These are phyloP conservation scores for Cytospora leucostoma DNA, from an alignment of 2,329 filamentous ascomycete species.

Conservation along the genomic window DNA sequence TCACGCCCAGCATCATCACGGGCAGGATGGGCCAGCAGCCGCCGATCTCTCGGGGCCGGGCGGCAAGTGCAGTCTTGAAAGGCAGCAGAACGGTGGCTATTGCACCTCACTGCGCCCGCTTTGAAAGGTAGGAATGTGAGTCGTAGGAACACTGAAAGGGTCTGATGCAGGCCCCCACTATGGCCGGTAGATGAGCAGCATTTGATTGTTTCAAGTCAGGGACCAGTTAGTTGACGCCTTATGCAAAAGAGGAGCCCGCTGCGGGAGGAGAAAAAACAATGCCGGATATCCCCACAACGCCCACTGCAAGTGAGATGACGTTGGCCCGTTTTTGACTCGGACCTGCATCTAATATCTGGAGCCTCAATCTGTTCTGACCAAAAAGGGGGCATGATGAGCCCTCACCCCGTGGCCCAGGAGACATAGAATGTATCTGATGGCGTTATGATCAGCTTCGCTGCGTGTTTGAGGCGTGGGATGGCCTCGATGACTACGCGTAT, in stretches of 20 bases:
- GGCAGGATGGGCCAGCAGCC: background rate
- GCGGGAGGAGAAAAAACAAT: constrained; percentile 17
- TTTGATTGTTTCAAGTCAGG: constrained; percentile 25
- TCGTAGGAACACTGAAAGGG: background rate
- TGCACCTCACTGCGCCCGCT: background rate
- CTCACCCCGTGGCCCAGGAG: background rate
- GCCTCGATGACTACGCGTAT: background rate
- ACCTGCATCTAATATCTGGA: constrained; percentile 1
- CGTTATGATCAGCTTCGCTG: background rate
- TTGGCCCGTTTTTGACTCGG: constrained; percentile 3
- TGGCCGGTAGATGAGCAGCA: constrained; percentile 17
- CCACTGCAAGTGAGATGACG: background rate
- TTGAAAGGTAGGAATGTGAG: background rate
- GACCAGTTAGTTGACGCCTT: background rate
- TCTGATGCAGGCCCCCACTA: constrained; percentile 20
- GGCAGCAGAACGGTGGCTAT: background rate
- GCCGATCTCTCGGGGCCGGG: background rate
- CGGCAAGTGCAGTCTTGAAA: too few relatives aligned
- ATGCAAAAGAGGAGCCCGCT: constrained; percentile 20
- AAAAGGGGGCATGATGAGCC: background rate
- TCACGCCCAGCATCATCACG: background rate
- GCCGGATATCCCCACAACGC: constrained; percentile 8
- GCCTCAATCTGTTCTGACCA: background rate
- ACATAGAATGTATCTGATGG: too few relatives aligned
- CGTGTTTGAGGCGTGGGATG: background rate